Evolutionary conservation across 352 stramenopile genomes (phyloP).

Genomic region (Phytophthora syringae): DNA sequence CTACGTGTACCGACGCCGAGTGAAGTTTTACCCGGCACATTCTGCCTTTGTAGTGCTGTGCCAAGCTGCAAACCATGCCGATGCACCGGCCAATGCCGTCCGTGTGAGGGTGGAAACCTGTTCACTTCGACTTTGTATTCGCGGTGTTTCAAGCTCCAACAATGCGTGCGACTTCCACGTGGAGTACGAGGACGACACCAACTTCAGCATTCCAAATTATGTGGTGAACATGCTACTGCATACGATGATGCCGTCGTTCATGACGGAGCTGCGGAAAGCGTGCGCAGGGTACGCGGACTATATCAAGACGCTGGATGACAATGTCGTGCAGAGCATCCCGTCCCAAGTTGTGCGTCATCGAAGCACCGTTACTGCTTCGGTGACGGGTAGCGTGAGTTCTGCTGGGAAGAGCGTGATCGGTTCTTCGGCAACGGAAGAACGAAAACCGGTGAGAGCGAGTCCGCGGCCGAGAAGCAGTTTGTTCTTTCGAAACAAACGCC

Average conservation of each 20-base stretch:
- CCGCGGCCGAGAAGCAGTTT: slow-evolving; percentile 21
- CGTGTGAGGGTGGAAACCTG: slow-evolving; percentile 76
- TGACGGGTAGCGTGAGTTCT: slow-evolving; percentile 16
- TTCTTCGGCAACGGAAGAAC: slow-evolving; percentile 23
- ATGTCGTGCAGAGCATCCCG: slow-evolving; percentile 46
- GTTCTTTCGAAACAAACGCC: slow-evolving; percentile 27
- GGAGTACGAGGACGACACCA: slow-evolving; percentile 83
- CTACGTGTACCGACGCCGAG: slow-evolving; percentile 78
- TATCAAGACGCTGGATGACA: slow-evolving; percentile 50
- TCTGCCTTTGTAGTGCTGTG: slow-evolving; percentile 74
- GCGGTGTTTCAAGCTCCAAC: slow-evolving; percentile 48
- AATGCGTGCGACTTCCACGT: slow-evolving; percentile 74
- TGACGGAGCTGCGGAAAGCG: slow-evolving; percentile 63
- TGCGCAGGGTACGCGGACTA: slow-evolving; percentile 66
- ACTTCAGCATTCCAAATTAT: slow-evolving; percentile 81
- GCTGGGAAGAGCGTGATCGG: slow-evolving; percentile 14
- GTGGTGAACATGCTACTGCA: slow-evolving; percentile 64
- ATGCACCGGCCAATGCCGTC: slow-evolving; percentile 43
- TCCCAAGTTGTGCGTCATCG: slow-evolving; percentile 57
- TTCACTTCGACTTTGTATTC: slow-evolving; percentile 63
- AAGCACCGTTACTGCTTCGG: slow-evolving; percentile 15
- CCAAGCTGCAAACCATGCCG: slow-evolving; percentile 58
- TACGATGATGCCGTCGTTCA: slow-evolving; percentile 63
- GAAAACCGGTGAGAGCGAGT: slow-evolving; percentile 25
- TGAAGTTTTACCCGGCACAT: slow-evolving; percentile 60